Evolutionary conservation across 2,329 filamentous ascomycete species (phyloP), one percentile per base, ranked within the genome.

Genomic region (Penicillium sp.): DNA sequence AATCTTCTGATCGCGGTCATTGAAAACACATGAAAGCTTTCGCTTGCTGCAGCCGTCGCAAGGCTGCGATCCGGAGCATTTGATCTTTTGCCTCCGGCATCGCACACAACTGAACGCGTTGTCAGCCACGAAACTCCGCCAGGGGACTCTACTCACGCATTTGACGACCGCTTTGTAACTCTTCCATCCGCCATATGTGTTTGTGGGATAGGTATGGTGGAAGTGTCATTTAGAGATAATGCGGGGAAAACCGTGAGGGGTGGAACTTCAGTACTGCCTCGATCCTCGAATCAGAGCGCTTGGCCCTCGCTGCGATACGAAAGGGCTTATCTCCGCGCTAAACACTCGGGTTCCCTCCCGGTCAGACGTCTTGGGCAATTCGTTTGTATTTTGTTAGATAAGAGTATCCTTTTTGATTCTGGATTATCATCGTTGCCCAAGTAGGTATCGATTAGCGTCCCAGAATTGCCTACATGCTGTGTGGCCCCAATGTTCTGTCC

Each of bases 401-500:
- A 14, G 24, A 27, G 18, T 18, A 18, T 18, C 24, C 5, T 27
- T 27, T 27, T n/a, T 18, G 18, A 18, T 18, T 27, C 10, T 18
- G 27, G 27, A 16, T 32, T 44, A 10, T 50, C 14, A 94, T 65
- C 88, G 82, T 64, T 89, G 87, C 59, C 85, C 83, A 60, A 96
- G 76, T 54, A 80, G 79, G 49, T 79, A 79, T 71, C 89, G 89
- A 71, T 95, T 88, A 63, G 88, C 80, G 55, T 88, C 77, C 93
- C 93, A 97, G 67, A 96, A 96, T 58, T 88, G 88, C 69, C 84
- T 84, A 74, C 93, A 97, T 18, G 84, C 83, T 57, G 84, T 78
- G 73, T 92, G 89, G 0, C 88, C 90, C 88, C 91, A 92, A 71
- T 93, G 88, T 43, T 97, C 92, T 40, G 88, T 80, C 93, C 93